Base-by-base conservation (phyloP, 2,329 filamentous ascomycete genomes). In the Nigrospora osmanthi region DNA sequence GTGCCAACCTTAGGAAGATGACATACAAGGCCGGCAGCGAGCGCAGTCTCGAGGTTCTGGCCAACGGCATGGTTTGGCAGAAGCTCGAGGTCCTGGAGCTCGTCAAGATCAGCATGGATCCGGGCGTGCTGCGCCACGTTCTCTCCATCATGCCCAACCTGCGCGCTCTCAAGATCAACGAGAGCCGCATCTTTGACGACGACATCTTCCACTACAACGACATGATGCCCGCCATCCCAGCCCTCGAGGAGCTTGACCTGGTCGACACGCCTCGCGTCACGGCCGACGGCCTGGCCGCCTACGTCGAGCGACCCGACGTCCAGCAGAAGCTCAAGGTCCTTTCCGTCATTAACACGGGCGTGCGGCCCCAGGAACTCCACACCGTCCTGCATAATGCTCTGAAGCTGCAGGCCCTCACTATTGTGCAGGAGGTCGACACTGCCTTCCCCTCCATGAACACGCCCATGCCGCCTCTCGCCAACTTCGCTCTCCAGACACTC, bases 1-100 rank as follows among this genome's bases (percentile, higher is more conserved):
- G 91, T 61, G 81, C 85, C 11, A 81, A 91, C 58, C 73, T 97
- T 45, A 80, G 89, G 52, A 93, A 93, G 67, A 96, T 95, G 88
- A 84, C 80, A 44, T 97, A 94, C 66, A 75, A 80, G 44, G 71
- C 73, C 39, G 91, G 91, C 12, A 78, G 87, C 1, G 91, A 96
- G 68, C 78, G 78, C 46, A 86, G 83, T 57, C 76, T 97, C 45
- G 80, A 88, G 55, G 71, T 77, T 44, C 70, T 96, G 35, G 76
- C 80, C 9, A 73, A 76, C 47, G 81, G 78, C 49, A 78, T 69
- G 46, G 62, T 81, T 42, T 93, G 87, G 87, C 72, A 73, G 39
- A 74, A 78, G 38, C 72, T 93, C 12, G 83, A 89, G 62, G 80
- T 87, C 11, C 60, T 93, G 41, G 87, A 91, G 60, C 68, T 93